Conservation (phyloP, 805 yeast genomes). For the Yarrowia bubula region DNA sequence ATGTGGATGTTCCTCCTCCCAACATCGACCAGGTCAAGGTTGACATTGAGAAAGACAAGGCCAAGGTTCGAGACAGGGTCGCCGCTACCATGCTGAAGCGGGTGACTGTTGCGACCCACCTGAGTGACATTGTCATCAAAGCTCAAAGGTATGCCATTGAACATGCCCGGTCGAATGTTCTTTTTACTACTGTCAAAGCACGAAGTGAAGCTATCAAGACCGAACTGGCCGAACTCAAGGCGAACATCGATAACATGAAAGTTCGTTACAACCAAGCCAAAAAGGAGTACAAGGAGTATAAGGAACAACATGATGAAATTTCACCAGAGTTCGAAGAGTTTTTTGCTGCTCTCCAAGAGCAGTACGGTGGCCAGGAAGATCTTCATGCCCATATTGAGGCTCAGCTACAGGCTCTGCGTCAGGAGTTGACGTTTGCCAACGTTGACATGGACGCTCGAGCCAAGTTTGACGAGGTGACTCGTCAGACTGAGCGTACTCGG, state of each 20-base stretch:
- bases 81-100: neutral
- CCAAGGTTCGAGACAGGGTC: neutral
- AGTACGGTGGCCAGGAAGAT: neutral
- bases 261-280: neutral
- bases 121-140: neutral
- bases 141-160: neutral
- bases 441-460: slow-evolving; percentile 12
- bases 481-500: neutral
- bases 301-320: neutral
- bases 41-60: neutral
- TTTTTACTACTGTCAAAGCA: neutral
- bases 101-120: neutral
- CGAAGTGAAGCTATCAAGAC: neutral
- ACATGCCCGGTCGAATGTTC: neutral
- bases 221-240: neutral
- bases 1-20: neutral
- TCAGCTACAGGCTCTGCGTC: neutral
- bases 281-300: neutral
- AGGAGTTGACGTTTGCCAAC: neutral
- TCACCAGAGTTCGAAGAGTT: neutral
- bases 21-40: no score
- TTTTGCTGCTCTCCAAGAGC: neutral
- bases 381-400: neutral
- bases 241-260: neutral
- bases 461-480: neutral